Evolutionary conservation across 2,329 filamentous ascomycete genomes (phyloP).

Genomic region (Dothideomycetes sp.): DNA sequence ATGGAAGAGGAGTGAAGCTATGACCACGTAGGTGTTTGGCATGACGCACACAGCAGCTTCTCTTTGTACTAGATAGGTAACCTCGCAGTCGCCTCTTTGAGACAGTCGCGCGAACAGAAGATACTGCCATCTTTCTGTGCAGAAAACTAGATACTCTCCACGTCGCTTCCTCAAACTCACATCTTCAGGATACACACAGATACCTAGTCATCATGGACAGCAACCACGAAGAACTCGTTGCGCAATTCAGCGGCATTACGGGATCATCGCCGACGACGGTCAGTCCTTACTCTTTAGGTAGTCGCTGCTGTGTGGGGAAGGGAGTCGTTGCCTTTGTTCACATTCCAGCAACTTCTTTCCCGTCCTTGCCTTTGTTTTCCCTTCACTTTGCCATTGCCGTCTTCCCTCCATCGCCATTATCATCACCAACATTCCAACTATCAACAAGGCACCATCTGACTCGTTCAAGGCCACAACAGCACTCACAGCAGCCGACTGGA

Average conservation of each 20-base stretch:
- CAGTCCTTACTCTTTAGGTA: constrained; percentile 13
- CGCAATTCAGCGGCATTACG: constrained; percentile 30
- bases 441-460: background rate
- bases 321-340: background rate
- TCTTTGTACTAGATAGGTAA: no score
- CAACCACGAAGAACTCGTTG: constrained; percentile 25
- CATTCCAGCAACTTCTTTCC: background rate
- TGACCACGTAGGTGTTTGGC: no score
- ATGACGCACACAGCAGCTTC: no score
- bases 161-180: no score
- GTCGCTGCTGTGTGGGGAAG: background rate
- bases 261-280: constrained; percentile 27
- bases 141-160: no score
- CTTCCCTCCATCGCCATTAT: background rate
- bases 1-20: no score
- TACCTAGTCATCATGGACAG: constrained; percentile 20
- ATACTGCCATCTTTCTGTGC: no score
- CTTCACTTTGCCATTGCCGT: background rate
- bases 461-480: constrained; percentile 34
- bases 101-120: no score
- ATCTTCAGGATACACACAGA: background rate
- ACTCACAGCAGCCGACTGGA: constrained; percentile 36
- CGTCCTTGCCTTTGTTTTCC: constrained; percentile 2
- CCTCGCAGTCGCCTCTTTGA: no score
- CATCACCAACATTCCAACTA: background rate